A percentile compares a stretch with the other conserved stretches of the same genome.
These are phyloP conservation scores for Ceratobasidium sp. DNA, from an alignment of 1,284 basidiomycete genomes.

Conservation along the genomic window DNA sequence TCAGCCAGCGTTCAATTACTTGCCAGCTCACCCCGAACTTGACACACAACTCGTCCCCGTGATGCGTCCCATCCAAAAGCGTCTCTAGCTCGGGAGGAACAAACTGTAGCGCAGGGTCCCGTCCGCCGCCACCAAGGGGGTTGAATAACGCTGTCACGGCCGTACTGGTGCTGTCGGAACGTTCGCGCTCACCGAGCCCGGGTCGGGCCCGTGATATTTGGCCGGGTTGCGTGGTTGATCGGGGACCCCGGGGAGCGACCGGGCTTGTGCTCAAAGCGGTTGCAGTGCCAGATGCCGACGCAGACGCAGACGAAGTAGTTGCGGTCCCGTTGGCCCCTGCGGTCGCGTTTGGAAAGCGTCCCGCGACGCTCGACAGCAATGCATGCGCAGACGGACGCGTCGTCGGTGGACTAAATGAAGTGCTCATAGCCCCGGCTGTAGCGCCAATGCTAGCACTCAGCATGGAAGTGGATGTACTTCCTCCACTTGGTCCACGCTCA, in stretches of 20 bases:
- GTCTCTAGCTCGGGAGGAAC: conserved; percentile 62
- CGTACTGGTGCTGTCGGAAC: conserved; percentile 47
- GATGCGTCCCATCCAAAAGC: conserved; percentile 86
- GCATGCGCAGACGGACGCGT: conserved; percentile 32
- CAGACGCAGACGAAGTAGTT: conserved; percentile 2
- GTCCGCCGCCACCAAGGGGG: conserved; percentile 48
- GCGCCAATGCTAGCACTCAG: conserved; percentile 32
- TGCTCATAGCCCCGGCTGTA: conserved; percentile 12
- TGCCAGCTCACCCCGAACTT: conserved; percentile 86
- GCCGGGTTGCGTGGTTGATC: conserved; percentile 24
- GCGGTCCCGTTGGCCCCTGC: background rate
- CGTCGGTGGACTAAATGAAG: conserved; percentile 32
- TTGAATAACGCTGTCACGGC: conserved; percentile 49
- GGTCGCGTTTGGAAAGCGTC: conserved; percentile 7
- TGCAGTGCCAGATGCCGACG: conserved; percentile 24
- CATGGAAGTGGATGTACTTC: conserved; percentile 14
- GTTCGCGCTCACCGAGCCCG: conserved; percentile 34
- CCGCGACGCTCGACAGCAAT: conserved; percentile 17
- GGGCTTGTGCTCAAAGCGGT: conserved; percentile 42
- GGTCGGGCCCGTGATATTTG: conserved; percentile 24
- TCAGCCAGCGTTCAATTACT: conserved; percentile 79
- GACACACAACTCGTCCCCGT: conserved; percentile 90
- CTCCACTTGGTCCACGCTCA: conserved; percentile 18
- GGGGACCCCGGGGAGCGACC: conserved; percentile 49
- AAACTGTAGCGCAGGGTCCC: conserved; percentile 51